Base-by-base conservation (phyloP, 495 filamentous ascomycete genomes). In the Umbilicaria muhlenbergii region DNA sequence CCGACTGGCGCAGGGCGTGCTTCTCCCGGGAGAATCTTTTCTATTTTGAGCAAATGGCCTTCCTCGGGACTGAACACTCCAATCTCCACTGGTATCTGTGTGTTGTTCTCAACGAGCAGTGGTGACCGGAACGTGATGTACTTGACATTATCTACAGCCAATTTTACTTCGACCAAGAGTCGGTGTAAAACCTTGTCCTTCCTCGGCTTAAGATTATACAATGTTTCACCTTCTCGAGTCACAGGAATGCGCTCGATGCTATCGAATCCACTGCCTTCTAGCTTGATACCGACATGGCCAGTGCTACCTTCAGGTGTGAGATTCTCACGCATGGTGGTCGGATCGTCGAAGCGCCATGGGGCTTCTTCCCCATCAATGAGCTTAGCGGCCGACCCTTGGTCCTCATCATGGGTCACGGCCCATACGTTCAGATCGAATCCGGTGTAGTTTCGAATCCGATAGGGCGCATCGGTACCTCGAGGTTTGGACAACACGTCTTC, bases 81-180 rank as follows among this genome's bases (percentile, higher is more conserved):
- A 18, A 98, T 51, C 62, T 98, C 92, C 2, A 96, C 77, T 0
- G 92, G 88, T 44, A 98, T 94, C 59, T 96, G 86, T 2, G 91
- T 96, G 54, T 87, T 81, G 64, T 98, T 98, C 60, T 95, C 91
- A n/a, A 98, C 75, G 12, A 94, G 63, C n/a, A 98, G 68, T 6
- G 91, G 91, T 12, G 91, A 96, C 34, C 89, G 78, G 57, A 98
- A 84, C 8, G 86, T 96, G 53, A 98, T 91, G 58, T 94, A 89
- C 62, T 98, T 98, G 60, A 98, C 80, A 47, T 94, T 95, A 61
- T 98, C 87, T 3, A 74, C 60, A 18, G 86, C 89, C 31, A 98
- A 73, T 40, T 77, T 88, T 49, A 98, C 80, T 43, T 98, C 88
- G 24, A 95, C 89, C 32, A 96, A 72, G 15, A 98, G 70, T 21